Base-by-base conservation (phyloP, 768 basidiomycete species). In the Pisolithus microcarpus region DNA sequence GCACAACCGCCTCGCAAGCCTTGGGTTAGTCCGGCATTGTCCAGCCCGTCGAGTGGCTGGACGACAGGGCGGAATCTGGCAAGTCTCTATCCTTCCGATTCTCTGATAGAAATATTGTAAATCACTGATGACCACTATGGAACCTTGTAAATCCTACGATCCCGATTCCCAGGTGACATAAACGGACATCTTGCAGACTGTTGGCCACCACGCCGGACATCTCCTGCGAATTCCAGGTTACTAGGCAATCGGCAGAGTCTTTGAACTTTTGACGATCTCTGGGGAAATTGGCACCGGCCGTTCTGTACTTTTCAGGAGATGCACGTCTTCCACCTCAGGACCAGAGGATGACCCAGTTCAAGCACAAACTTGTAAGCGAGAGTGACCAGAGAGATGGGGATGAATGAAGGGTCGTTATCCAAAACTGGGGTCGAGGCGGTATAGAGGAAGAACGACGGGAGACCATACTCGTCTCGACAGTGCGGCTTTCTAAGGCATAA, bases 41-140 rank as follows among this genome's bases (percentile, higher is more conserved):
- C 0, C 70, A 72, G 40, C 61, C 77, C 0, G 74, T 72, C 5
- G 78, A 79, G 61, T 62, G 78, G 36, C 61, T 61, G 23, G 60
- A 67, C 38, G 70, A 77, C 47, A 65, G 78, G n/a, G 77, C 2
- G 77, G 78, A 28, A 70, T 77, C 2, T 79, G 78, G 78, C 78
- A 34, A 48, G 66, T 56, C 30, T 7, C 9, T 30, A 9, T 30
- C 2, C 30, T 26, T 30, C 30, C 10, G 30, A 9, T 10, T 13
- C 4, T 15, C 24, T 44, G 43, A 28, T 16, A 3, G 15, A 16
- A 4, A 10, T 1, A 30, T 21, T 38, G 18, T 15, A 28, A 46
- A 50, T 13, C 31, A 28, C 48, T n/a, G 44, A 21, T n/a, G 13
- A 18, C 38, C 39, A 9, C 18, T 21, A 21, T 6, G 39, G 39